Evolutionary conservation across 2,329 filamentous ascomycete genomes (phyloP), one percentile per base, ranked within the genome.

Genomic region (Diaporthe caulivora): DNA sequence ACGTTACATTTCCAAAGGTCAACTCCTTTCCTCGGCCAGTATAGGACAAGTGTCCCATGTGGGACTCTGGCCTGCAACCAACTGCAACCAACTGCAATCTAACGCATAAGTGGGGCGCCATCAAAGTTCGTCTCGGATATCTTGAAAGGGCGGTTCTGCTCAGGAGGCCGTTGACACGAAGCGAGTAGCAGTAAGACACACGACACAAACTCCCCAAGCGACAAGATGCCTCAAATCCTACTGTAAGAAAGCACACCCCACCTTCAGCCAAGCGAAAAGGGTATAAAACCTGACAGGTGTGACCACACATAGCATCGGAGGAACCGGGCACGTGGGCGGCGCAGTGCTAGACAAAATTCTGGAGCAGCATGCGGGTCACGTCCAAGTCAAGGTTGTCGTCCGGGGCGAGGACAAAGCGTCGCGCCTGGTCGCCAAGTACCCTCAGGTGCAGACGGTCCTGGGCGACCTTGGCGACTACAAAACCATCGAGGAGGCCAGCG

Each of bases 281-380:
- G 37, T 29, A 8, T 24, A 11, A 62, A 18, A 62, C 15, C 55
- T 71, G 34, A 71, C 68, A 53, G 10, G 44, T 31, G 44, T 18
- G 47, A 17, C 81, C 74, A 26, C 77, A 72, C 77, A 72, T 44
- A 82, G 73, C 24, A 82, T 77, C 9, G 80, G 78, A n/a, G 80
- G 80, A 17, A 77, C 74, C 10, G 76, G 76, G 68, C 76, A 77
- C 55, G 62, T 77, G 15, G 76, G 76, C n/a, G 76, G 76, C 57
- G 74, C 74, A 6, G 62, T 77, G 15, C 73, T 77, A 29, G 73
- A 77, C 51, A 73, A 73, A 47, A 49, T 77, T 24, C 54, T 74
- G 21, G 37, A 72, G 55, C 67, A 74, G 44, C 44, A 73, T n/a
- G 53, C 74, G 9, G 58, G 40, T 15, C 62, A 74, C 21, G 62